phyloP scores from a whole-genome alignment of 164 flowering plant species.

The Vitis riparia region DNA sequence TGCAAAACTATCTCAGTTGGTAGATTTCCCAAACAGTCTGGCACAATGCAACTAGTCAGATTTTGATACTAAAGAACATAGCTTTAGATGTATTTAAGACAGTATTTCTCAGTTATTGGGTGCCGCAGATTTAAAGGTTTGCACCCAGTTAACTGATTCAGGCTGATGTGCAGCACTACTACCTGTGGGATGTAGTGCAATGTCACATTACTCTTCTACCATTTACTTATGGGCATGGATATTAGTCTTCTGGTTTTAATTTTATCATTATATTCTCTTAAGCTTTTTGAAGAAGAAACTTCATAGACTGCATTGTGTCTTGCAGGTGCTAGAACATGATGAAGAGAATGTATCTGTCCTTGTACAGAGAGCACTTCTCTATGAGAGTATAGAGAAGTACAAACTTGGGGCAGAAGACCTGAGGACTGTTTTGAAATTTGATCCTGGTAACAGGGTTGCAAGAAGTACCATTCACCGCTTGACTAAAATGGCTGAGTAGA shows the following conservation, averaged over 20 bases:
- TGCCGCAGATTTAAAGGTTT: too few relatives aligned
- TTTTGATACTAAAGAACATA: too few relatives aligned
- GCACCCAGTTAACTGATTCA: too few relatives aligned
- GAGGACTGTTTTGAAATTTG: conserved; percentile 82
- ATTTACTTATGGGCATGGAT: not conserved
- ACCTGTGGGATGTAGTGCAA: not conserved
- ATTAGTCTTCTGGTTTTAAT: not conserved
- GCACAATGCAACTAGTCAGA: too few relatives aligned
- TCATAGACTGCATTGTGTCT: conserved; percentile 12
- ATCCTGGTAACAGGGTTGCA: conserved; percentile 91
- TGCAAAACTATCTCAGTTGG: not conserved
- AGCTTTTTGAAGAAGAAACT: not conserved
- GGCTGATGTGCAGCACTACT: too few relatives aligned
- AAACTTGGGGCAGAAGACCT: conserved; percentile 98
- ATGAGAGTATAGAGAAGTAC: conserved; percentile 96
- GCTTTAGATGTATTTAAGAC: too few relatives aligned
- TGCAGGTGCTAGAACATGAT: conserved; percentile 79
- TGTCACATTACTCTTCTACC: not conserved
- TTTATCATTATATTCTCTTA: not conserved
- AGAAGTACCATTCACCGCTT: conserved; percentile 91
- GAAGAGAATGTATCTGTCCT: conserved; percentile 64
- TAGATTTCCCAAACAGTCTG: too few relatives aligned
- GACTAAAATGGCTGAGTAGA: conserved; percentile 68
- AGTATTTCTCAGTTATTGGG: too few relatives aligned
- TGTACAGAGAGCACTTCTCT: conserved; percentile 91